Percentiles rank a stretch among this genome's conserved stretches.
Evolutionary conservation across 129 eudicot genomes (phyloP).

Genomic region (Escallonia herrerae): DNA sequence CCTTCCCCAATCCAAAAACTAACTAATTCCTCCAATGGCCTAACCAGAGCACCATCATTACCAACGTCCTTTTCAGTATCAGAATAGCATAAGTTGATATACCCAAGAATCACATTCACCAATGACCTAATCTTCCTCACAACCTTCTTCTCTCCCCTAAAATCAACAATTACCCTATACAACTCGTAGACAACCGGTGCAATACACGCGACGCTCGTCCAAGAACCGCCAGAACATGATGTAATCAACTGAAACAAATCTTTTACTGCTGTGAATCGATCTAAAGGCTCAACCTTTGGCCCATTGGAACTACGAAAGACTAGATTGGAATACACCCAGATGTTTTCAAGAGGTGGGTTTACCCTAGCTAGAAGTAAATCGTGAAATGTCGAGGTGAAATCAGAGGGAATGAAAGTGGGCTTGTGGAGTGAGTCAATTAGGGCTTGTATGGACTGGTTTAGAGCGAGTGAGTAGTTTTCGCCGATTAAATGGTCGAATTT

Average conservation of each 20-base stretch:
- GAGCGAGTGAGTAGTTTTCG: slow-evolving; percentile 34
- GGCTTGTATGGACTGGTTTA: slow-evolving; percentile 44
- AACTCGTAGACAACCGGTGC: slow-evolving; percentile 54
- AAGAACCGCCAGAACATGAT: slow-evolving; percentile 40
- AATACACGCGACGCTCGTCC: slow-evolving; percentile 32
- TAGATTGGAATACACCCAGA: slow-evolving; percentile 62
- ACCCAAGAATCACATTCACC: slow-evolving; percentile 48
- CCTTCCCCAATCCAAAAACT: slow-evolving; percentile 45
- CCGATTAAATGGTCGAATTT: slow-evolving; percentile 28
- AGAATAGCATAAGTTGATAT: slow-evolving; percentile 34
- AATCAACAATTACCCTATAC: slow-evolving; percentile 28
- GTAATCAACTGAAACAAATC: slow-evolving; percentile 44
- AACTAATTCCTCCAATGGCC: slow-evolving; percentile 49
- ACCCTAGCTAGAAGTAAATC: slow-evolving; percentile 46
- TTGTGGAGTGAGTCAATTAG: slow-evolving; percentile 36
- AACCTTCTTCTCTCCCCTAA: slow-evolving; percentile 45
- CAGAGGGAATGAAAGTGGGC: slow-evolving; percentile 21
- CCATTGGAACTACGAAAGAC: slow-evolving; percentile 19
- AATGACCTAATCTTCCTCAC: slow-evolving; percentile 43
- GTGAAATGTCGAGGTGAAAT: slow-evolving; percentile 34
- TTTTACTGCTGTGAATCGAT: slow-evolving; percentile 34
- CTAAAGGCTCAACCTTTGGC: slow-evolving; percentile 32
- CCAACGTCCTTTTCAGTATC: slow-evolving; percentile 15
- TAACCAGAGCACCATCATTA: slow-evolving; percentile 25
- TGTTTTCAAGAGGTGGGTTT: slow-evolving; percentile 59